Base-by-base conservation (phyloP, 805 yeast species). In the Wickerhamiella alocasiicola region DNA sequence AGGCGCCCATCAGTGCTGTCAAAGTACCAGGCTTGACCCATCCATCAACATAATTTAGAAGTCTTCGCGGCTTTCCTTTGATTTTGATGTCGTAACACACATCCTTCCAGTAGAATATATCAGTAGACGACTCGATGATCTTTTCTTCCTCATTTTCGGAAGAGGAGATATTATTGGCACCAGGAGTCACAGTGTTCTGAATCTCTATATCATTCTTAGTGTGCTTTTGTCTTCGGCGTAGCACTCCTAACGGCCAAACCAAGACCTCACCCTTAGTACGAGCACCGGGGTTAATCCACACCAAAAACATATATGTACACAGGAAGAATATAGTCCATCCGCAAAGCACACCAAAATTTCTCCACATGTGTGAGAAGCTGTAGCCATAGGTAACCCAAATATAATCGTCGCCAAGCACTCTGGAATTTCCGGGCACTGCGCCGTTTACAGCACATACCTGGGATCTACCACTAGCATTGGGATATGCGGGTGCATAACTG, bases 1-100 rank as follows among this genome's bases (percentile, higher is more conserved):
- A 80, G 40, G 78, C 81, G 52, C 91, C 91, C 87, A 80, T 79
- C 44, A 80, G 65, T 4, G 88, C 88, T 30, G 85, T 78, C 58
- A 80, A 65, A 43, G 81, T 78, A 51, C 88, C 88, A 16, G 88
- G 88, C 54, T 75, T 76, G 42, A 78, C 83, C 66, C 76, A 80
- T 36, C 88, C 88, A 51, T 71, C 73, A 36, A 74, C 72, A 52
- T 66, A 63, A 47, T 68, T 61, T 41, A 74, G 59, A 26, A 60
- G 51, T 36, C 61, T 51, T 33, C 70, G 54, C 4, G 55, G 46
- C 32, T 57, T 59, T 3, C 64, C 64, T 47, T 55, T 59, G 38
- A 64, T 48, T 43, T 72, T 72, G 48, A 78, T 71, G 25, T 65
- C 67, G 51, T 76, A 78, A 47, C 68, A 62, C 11, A 78, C 72